Percentiles rank a stretch among this genome's conserved stretches.
These are phyloP conservation scores for Suillus decipiens DNA, from an alignment of 768 basidiomycete genomes.

Conservation along the genomic window DNA sequence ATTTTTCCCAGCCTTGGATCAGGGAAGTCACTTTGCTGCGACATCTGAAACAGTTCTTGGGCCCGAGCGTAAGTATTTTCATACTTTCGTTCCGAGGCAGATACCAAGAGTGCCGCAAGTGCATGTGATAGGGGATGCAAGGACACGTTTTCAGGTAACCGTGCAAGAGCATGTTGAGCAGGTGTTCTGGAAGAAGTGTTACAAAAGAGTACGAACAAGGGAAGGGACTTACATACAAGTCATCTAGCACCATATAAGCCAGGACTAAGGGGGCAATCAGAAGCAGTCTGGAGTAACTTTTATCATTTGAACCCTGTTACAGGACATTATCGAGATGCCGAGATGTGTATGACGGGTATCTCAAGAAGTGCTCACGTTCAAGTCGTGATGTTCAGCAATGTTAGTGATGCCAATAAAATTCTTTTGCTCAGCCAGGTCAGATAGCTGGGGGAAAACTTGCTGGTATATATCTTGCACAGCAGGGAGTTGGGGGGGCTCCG, in stretches of 20 bases:
- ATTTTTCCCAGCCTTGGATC: conserved; percentile 48
- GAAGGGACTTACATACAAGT: conserved; percentile 47
- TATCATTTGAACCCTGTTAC: conserved; percentile 39
- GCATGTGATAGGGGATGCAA: conserved; percentile 47
- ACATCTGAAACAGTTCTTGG: conserved; percentile 40
- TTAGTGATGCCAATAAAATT: conserved; percentile 45
- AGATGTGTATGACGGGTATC: conserved; percentile 1
- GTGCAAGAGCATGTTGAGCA: conserved; percentile 57
- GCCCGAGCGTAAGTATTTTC: conserved; percentile 54
- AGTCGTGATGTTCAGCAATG: conserved; percentile 52
- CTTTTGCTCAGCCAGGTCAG: conserved; percentile 44
- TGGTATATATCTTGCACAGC: conserved; percentile 41
- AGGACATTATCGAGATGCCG: conserved; percentile 9
- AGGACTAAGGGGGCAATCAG: conserved; percentile 62
- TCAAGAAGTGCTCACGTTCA: conserved; percentile 44
- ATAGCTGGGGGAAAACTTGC: conserved; percentile 44
- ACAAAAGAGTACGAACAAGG: conserved; percentile 2
- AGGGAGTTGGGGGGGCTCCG: conserved; percentile 18
- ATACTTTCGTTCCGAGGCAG: conserved; percentile 58
- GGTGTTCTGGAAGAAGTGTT: conserved; percentile 44
- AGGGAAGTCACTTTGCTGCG: conserved; percentile 45
- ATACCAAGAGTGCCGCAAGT: conserved; percentile 48
- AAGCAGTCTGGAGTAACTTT: conserved; percentile 47
- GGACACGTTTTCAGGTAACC: conserved; percentile 52
- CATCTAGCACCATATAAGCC: conserved; percentile 62